A percentile compares a stretch with the other conserved stretches of the same genome.
These are phyloP conservation scores for Brassica cretica DNA, from an alignment of 345 rosid genomes.

Conservation along the genomic window DNA sequence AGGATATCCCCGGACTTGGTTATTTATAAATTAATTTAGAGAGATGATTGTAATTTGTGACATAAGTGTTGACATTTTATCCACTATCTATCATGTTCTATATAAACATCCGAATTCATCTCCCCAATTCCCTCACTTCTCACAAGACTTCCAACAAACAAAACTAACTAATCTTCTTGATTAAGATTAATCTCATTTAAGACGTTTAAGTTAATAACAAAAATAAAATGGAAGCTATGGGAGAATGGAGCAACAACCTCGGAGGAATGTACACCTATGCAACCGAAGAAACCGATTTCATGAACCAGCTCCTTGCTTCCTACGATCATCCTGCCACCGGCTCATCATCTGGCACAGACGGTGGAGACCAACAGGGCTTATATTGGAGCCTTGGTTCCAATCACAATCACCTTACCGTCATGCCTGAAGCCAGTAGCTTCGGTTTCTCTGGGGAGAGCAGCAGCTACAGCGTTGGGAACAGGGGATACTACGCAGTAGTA, in stretches of 20 bases:
- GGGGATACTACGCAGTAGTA: slow-evolving; percentile 21
- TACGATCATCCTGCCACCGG: slow-evolving; percentile 35
- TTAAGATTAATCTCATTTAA: slow-evolving; percentile 29
- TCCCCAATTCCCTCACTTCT: slow-evolving; percentile 31
- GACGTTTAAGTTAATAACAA: slow-evolving; percentile 6
- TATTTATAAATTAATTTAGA: slow-evolving; percentile 11
- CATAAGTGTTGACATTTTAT: slow-evolving; percentile 38
- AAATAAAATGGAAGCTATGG: slow-evolving; percentile 56
- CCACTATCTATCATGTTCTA: slow-evolving; percentile 31
- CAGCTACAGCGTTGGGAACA: slow-evolving; percentile 41
- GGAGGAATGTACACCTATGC: slow-evolving; percentile 55
- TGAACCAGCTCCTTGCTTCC: slow-evolving; percentile 60
- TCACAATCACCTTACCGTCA: slow-evolving; percentile 28
- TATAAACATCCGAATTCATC: slow-evolving; percentile 27
- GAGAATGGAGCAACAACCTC: slow-evolving; percentile 64
- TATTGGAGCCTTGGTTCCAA: slow-evolving; percentile 38
- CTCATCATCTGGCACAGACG: slow-evolving; percentile 31
- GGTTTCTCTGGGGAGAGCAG: slow-evolving; percentile 49
- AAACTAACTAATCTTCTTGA: slow-evolving; percentile 21
- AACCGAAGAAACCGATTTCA: slow-evolving; percentile 75
- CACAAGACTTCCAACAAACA: slow-evolving; percentile 31
- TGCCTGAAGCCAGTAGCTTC: slow-evolving; percentile 27
- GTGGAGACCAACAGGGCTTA: slow-evolving; percentile 44
- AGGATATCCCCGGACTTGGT: slow-evolving; percentile 11
- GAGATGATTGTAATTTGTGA: slow-evolving; percentile 17